phyloP scores from a whole-genome alignment of 169 alveolate genomes.

The Cyclospora cayetanensis region DNA sequence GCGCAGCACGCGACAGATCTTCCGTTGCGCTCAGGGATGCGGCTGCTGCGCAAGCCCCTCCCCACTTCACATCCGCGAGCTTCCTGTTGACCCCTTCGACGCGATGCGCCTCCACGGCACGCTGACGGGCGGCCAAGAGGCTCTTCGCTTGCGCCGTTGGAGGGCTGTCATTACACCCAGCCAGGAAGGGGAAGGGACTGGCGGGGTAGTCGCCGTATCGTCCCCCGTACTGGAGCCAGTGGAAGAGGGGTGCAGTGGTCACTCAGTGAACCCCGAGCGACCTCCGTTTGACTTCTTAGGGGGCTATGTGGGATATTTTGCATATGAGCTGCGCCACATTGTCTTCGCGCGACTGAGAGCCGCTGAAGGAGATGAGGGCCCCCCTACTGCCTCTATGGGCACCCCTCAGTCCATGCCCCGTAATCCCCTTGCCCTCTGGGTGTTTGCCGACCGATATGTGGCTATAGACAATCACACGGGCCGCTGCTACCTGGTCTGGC shows the following conservation, averaged over 20 bases:
- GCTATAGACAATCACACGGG: slow-evolving; percentile 35
- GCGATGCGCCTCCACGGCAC: neutral
- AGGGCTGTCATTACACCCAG: neutral
- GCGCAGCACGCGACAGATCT: neutral
- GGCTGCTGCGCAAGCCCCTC: neutral
- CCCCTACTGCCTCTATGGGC: neutral
- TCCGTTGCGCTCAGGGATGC: neutral
- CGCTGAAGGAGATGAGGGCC: neutral
- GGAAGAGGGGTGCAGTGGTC: slow-evolving; percentile 34
- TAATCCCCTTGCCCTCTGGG: slow-evolving; percentile 50
- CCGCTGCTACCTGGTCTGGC: slow-evolving; percentile 38
- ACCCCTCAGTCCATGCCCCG: too few species aligned
- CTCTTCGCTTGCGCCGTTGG: neutral
- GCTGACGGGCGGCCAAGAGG: neutral
- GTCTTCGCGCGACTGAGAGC: slow-evolving; percentile 53
- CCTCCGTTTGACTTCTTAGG: slow-evolving; percentile 70
- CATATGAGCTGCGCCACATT: slow-evolving; percentile 74
- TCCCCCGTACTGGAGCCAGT: neutral
- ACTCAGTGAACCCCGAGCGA: neutral
- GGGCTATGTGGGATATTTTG: slow-evolving; percentile 77
- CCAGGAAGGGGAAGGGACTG: neutral
- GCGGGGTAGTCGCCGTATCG: neutral
- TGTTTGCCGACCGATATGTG: slow-evolving; percentile 66
- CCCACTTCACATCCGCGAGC: neutral
- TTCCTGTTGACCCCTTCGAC: neutral